Base-by-base conservation (phyloP, 176 grass and related monocot species). In the Carex kokanica region DNA sequence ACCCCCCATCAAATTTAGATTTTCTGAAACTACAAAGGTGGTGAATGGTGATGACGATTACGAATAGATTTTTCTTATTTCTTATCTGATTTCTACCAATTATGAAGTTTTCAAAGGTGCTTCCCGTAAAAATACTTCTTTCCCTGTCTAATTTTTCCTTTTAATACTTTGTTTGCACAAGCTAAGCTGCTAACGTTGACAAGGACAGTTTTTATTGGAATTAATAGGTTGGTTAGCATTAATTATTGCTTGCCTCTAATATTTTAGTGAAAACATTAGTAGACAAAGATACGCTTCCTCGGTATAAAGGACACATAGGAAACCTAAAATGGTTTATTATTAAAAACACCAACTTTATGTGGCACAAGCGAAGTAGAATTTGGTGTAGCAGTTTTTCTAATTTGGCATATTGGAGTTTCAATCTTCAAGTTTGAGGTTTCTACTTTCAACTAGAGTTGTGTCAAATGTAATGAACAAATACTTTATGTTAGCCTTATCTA, bases 191-290 rank as follows among this genome's bases (percentile, higher is more conserved):
- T 36, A 23, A 13, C 43, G 67, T 71, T 71, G 67, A 71, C 38
- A 71, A 45, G 18, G 67, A 71, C 38, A 20, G 38, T 71, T 9
- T 49, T 72, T 49, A 74, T 51, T 74, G n/a, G n/a, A n/a, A n/a
- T n/a, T n/a, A n/a, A n/a, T n/a, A 74, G 43, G 69, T 20, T 4
- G 17, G 41, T 74, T 74, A 74, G 21, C 51, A n/a, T n/a, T n/a
- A n/a, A n/a, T 74, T 74, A 74, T 51, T 49, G 41, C 20, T 74
- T 74, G 69, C 36, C 41, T 25, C 69, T 51, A 74, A 23, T 74
- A 51, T 51, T 49, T 24, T 51, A 38, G 68, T 47, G 40, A 72
- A 47, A 45, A 11, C 10, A 72, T 72, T 72, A 13, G n/a, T 5
- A 49, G 68, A 49, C 68, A 49, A 74, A 51, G 21, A 74, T 74